Conservation (phyloP, 2,329 filamentous ascomycete species). For the Calonectria pauciramosa region DNA sequence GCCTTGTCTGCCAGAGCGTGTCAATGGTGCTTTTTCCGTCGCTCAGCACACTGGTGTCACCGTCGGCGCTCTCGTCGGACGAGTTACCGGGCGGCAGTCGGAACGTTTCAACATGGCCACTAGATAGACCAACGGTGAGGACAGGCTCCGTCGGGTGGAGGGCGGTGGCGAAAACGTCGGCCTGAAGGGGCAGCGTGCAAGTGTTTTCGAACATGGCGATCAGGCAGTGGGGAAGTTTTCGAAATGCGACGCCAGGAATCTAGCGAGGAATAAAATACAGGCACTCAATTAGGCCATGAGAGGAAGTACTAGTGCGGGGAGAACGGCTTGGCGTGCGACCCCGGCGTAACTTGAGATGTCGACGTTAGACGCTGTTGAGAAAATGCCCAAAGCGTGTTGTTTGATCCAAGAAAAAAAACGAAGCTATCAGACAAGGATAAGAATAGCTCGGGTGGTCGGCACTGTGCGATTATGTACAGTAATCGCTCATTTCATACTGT, state of each 20-base stretch:
- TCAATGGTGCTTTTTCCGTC: slow-evolving; percentile 83
- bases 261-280: not conserved
- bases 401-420: slow-evolving; percentile 9
- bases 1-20: slow-evolving; percentile 85
- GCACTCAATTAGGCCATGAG: slow-evolving; percentile 22
- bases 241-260: slow-evolving; percentile 5
- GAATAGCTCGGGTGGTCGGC: slow-evolving; percentile 6
- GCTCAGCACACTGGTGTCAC: slow-evolving; percentile 63
- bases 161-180: slow-evolving; percentile 90
- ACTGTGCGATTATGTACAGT: not conserved
- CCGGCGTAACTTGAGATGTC: not conserved
- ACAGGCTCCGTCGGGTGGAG: slow-evolving; percentile 88
- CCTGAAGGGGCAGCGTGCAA: slow-evolving; percentile 87
- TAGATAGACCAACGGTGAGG: slow-evolving; percentile 86
- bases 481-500: not conserved
- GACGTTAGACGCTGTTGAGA: not conserved
- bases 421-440: slow-evolving; percentile 1
- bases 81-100: slow-evolving; percentile 72
- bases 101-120: slow-evolving; percentile 88
- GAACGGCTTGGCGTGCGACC: not conserved
- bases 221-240: not conserved
- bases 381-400: not conserved
- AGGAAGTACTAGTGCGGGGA: not conserved
- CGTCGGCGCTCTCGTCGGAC: slow-evolving; percentile 65
- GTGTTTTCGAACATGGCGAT: slow-evolving; percentile 86